phyloP scores from a whole-genome alignment of 345 rosid genomes.

The Rhodamnia argentea region DNA sequence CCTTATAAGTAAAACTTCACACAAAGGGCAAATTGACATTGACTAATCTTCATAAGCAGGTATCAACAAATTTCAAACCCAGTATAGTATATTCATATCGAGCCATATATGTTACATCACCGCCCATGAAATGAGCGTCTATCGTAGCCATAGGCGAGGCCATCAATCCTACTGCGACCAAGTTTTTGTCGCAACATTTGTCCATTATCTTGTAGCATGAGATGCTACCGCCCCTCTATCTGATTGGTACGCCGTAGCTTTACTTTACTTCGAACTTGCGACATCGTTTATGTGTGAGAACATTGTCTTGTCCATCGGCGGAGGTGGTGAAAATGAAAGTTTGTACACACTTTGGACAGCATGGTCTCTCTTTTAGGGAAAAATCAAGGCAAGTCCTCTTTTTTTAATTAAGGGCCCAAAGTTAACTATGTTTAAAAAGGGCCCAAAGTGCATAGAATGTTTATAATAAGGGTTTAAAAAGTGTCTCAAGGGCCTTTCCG shows the following conservation, averaged over 20 bases:
- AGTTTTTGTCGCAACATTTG: background rate
- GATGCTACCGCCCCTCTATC: background rate
- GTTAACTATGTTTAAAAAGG: too few relatives aligned
- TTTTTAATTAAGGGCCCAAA: too few relatives aligned
- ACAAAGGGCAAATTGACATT: background rate
- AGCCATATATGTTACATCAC: background rate
- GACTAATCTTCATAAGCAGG: background rate
- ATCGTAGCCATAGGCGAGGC: background rate
- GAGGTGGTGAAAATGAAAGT: background rate
- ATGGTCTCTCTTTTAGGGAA: background rate
- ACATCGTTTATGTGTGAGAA: background rate
- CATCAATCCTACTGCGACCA: background rate
- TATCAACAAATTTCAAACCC: background rate
- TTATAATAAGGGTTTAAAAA: too few relatives aligned
- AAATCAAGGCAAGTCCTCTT: too few relatives aligned
- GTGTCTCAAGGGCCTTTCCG: too few relatives aligned
- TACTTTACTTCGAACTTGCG: background rate
- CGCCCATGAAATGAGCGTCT: background rate
- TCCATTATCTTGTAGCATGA: background rate
- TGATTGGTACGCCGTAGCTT: background rate
- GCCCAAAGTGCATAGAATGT: too few relatives aligned
- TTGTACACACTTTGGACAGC: background rate
- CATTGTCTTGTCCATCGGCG: background rate
- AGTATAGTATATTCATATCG: background rate
- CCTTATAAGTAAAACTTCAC: background rate